These are phyloP conservation scores for Trichoderma asperelloides DNA, from an alignment of 495 filamentous ascomycete genomes.

Conservation along the genomic window DNA sequence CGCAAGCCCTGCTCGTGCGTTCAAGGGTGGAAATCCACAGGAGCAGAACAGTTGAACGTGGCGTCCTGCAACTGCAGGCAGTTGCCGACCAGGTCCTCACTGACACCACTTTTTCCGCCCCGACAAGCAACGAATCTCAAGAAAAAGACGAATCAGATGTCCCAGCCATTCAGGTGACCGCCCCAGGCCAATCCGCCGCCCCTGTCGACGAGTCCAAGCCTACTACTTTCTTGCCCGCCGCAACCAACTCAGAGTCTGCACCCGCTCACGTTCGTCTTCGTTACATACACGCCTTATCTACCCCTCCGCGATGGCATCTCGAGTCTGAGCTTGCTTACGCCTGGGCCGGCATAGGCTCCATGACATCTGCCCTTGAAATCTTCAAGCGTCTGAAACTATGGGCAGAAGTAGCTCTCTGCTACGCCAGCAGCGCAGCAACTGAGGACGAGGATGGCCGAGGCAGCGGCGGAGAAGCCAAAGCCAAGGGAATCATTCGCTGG, in stretches of 20 bases:
- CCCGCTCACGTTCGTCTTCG: constrained; percentile 63
- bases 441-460: constrained; percentile 53
- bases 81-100: constrained; percentile 93
- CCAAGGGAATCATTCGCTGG: constrained; percentile 59
- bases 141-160: constrained; percentile 16
- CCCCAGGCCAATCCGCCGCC: constrained; percentile 14
- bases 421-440: constrained; percentile 44
- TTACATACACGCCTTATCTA: constrained; percentile 73
- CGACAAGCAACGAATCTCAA: constrained; percentile 17
- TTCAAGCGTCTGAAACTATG: constrained; percentile 92
- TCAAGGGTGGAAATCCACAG: constrained; percentile 81
- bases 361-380: constrained; percentile 88
- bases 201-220: constrained; percentile 23
- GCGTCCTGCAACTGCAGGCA: constrained; percentile 89
- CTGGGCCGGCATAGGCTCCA: constrained; percentile 79
- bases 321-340: constrained; percentile 87
- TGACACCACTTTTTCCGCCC: constrained; percentile 53
- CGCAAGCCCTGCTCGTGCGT: constrained; percentile 78
- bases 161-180: constrained; percentile 32
- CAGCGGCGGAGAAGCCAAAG: constrained; percentile 62
- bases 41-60: constrained; percentile 77
- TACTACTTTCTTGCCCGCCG: constrained; percentile 74
- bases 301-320: constrained; percentile 84
- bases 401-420: constrained; percentile 91
- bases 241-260: constrained; percentile 69